phyloP scores from a whole-genome alignment of 2,329 filamentous ascomycete genomes.

The Pseudogymnoascus sp. region DNA sequence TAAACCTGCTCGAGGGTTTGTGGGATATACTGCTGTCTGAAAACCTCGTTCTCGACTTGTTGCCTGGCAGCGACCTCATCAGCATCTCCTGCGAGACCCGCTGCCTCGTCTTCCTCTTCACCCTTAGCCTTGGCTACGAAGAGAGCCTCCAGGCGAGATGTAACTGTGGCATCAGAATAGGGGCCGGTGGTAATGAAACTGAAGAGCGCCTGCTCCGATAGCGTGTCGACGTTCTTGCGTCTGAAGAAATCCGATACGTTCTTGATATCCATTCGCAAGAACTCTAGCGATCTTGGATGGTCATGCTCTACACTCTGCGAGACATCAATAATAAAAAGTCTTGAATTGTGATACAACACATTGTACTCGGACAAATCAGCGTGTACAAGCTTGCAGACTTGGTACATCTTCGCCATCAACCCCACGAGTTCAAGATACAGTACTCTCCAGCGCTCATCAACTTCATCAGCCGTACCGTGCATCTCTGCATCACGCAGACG shows the following conservation, averaged over 20 bases:
- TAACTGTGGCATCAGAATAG: conserved; percentile 55
- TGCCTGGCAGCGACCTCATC: conserved; percentile 48
- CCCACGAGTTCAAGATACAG: conserved; percentile 79
- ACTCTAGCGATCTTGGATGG: conserved; percentile 86
- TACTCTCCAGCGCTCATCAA: conserved; percentile 64
- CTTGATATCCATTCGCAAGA: conserved; percentile 97
- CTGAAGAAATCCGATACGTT: conserved; percentile 92
- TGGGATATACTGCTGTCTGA: conserved; percentile 92
- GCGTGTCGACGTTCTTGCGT: conserved; percentile 72
- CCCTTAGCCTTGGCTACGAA: conserved; percentile 50
- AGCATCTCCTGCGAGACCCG: conserved; percentile 45
- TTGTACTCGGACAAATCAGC: conserved; percentile 99
- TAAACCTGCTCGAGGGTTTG: conserved; percentile 95
- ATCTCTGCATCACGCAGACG: conserved; percentile 82
- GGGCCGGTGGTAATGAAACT: conserved; percentile 69
- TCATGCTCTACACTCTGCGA: conserved; percentile 97
- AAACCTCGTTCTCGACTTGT: conserved; percentile 84
- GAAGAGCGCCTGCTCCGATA: conserved; percentile 75
- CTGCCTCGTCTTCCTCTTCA: conserved; percentile 51
- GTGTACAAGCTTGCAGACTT: conserved; percentile 85
- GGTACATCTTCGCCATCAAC: conserved; percentile 90
- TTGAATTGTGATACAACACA: conserved; percentile 76
- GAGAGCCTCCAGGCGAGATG: conserved; percentile 57
- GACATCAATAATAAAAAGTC: conserved; percentile 92
- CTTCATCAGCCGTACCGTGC: conserved; percentile 48